Evolutionary conservation across 164 flowering plant genomes (phyloP), one percentile per base, ranked within the genome.

Genomic region (Piper longum): DNA sequence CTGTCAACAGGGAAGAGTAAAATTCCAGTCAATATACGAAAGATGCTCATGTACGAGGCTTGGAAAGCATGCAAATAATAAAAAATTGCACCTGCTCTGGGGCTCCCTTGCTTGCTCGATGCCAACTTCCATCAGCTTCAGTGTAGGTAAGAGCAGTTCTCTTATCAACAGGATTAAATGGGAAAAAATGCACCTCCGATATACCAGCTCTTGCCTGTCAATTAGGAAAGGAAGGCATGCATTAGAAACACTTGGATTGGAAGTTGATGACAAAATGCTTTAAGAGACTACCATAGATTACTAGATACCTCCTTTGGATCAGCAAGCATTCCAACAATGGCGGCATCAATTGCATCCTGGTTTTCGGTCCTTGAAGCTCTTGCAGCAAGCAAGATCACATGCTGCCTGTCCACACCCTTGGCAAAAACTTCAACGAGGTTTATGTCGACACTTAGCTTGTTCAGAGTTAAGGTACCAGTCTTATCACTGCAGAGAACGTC

Each of bases 401-500:
- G 68, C n/a, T 77, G 78, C 48, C 68, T 77, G 17, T 77, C 80
- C 41, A 72, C 74, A 52, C 74, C 76, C 71, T 77, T 74, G 1
- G 61, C 58, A 66, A 77, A 77, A 43, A 77, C 78, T 66, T 77
- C 80, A 61, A 77, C 56, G n/a, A 77, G 59, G 63, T 61, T 74
- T 64, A 48, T 74, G 67, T 77, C 80, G 45, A 77, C 76, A 67
- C 76, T 77, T 41, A 77, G 64, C 66, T 77, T 77, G 70, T 77
- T 77, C 14, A 77, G 78, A 3, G 80, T 77, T 41, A 77, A 41
- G 1, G 80, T 77, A 9, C 80, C 80, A 0, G 80, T 77, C 64
- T 77, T 77, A 16, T 77, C 80, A 69, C 78, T 74, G 66, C 80
- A 77, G 42, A 77, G 78, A 2, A 77, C 80, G 63, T 85, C 91